Conservation (phyloP, 1,139 yeast genomes). For the Hyphopichia wangnamkhiaoensis region DNA sequence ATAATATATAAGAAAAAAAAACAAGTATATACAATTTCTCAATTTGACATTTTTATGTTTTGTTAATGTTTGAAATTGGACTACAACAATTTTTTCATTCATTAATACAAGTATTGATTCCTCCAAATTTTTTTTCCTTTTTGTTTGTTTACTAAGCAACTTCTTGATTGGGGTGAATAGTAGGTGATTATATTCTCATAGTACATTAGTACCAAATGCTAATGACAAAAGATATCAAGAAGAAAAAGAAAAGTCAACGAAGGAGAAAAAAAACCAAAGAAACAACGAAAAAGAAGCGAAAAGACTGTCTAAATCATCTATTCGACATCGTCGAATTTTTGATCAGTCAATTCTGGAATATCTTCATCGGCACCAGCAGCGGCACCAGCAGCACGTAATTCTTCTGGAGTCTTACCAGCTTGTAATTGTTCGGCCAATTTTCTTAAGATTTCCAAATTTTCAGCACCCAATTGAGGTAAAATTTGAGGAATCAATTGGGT, state of each 20-base stretch:
- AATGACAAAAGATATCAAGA: no score
- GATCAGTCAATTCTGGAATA: conserved; percentile 94
- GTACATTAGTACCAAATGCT: conserved; percentile 1
- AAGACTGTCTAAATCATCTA: conserved; percentile 27
- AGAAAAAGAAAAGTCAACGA: no score
- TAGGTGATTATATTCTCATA: no score
- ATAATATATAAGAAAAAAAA: no score
- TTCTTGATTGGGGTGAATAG: no score
- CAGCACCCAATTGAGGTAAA: conserved; percentile 96
- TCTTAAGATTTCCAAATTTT: conserved; percentile 86
- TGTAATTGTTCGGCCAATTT: conserved; percentile 90
- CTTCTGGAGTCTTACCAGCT: conserved; percentile 54
- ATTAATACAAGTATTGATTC: no score
- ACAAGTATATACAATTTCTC: conserved; percentile 1
- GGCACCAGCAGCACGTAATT: conserved; percentile 41
- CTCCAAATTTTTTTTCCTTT: no score
- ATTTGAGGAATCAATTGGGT: conserved; percentile 94
- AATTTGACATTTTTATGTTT: no score
- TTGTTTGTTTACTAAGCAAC: no score
- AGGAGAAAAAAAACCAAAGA: no score
- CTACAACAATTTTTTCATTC: no score
- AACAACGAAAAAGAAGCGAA: not conserved
- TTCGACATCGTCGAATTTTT: conserved; percentile 88
- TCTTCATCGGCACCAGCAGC: conserved; percentile 65
- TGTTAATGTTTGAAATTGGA: no score